A percentile compares a stretch with the other conserved stretches of the same genome.
phyloP scores from a whole-genome alignment of 1,284 basidiomycete genomes.

The Fistulinella cinereoalba region DNA sequence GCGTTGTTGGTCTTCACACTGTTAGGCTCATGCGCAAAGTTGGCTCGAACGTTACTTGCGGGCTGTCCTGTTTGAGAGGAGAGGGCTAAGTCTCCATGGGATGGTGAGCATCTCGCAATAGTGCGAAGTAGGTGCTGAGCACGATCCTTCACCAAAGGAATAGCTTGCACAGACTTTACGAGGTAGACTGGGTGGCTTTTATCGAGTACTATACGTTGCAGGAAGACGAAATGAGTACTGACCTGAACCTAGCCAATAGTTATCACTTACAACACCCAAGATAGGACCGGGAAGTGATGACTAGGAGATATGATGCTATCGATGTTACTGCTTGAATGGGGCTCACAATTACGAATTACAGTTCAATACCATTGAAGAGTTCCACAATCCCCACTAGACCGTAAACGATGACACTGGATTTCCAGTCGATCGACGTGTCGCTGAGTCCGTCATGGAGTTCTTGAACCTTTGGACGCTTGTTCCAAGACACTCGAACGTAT shows the following conservation, averaged over 20 bases:
- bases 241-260: background rate
- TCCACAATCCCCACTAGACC: constrained; percentile 71
- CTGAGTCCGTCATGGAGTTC: constrained; percentile 43
- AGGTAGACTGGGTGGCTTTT: constrained; percentile 56
- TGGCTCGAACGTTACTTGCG: constrained; percentile 40
- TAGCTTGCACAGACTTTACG: constrained; percentile 62
- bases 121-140: constrained; percentile 51
- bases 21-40: constrained; percentile 44
- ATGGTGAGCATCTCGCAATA: constrained; percentile 49
- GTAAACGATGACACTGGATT: constrained; percentile 56
- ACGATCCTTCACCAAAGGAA: constrained; percentile 61
- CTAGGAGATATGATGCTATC: constrained; percentile 68
- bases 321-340: constrained; percentile 15
- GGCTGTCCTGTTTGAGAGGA: constrained; percentile 10
- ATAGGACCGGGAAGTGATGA: constrained; percentile 57
- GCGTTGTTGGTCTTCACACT: constrained; percentile 42
- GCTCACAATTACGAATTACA: background rate
- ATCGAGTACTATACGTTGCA: constrained; percentile 53
- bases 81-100: constrained; percentile 29
- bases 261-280: constrained; percentile 65
- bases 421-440: constrained; percentile 47
- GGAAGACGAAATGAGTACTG: constrained; percentile 6
- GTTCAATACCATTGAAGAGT: constrained; percentile 57
- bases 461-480: constrained; percentile 53
- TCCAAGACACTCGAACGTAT: constrained; percentile 61